Evolutionary conservation across 2,329 filamentous ascomycete species (phyloP).

Genomic region (Dactylellina parvicollis): DNA sequence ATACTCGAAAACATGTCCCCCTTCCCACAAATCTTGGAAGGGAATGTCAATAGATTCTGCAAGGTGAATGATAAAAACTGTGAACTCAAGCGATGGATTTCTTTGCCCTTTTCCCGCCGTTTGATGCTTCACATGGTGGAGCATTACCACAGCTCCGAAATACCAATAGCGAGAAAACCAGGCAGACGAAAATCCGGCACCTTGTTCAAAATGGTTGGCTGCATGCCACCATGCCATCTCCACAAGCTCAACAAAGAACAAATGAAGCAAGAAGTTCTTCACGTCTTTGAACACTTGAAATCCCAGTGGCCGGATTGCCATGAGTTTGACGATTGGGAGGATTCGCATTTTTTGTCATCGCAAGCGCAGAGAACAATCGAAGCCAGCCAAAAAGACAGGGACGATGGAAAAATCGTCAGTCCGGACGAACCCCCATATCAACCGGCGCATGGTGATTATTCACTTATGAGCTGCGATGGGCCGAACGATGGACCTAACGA

Average conservation of each 20-base stretch:
- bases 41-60: not conserved
- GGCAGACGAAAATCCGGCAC: not conserved
- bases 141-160: not conserved
- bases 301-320: conserved; percentile 7
- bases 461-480: no score
- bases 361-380: not conserved
- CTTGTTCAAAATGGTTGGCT: not conserved
- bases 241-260: not conserved
- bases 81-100: not conserved
- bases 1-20: not conserved
- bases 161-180: not conserved
- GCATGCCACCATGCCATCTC: not conserved
- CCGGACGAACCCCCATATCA: no score
- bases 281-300: not conserved
- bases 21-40: not conserved
- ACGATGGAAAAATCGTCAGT: no score
- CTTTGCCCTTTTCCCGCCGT: not conserved
- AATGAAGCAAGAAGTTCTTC: not conserved
- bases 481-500: no score
- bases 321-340: not conserved
- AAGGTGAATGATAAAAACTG: not conserved
- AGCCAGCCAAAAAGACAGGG: not conserved
- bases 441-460: no score
- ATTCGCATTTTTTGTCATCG: not conserved
- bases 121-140: not conserved